A percentile compares a stretch with the other conserved stretches of the same genome.
These are phyloP conservation scores for Chalara sp. DNA, from an alignment of 2,329 filamentous ascomycete genomes.

Conservation along the genomic window DNA sequence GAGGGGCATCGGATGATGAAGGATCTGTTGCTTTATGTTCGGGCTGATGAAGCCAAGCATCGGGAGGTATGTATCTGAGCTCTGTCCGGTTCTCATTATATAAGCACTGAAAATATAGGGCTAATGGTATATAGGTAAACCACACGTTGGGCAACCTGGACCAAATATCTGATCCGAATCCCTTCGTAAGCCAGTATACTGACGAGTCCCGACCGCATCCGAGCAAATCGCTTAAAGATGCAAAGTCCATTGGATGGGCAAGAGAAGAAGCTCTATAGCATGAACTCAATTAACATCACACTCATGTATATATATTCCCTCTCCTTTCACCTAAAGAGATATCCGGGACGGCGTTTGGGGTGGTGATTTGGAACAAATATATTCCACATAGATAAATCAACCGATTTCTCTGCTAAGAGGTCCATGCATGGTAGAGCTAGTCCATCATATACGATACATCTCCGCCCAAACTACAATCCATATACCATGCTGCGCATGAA, in stretches of 20 bases:
- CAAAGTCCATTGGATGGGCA: slow-evolving; percentile 72
- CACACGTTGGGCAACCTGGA: slow-evolving; percentile 87
- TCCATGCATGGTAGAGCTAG: no score
- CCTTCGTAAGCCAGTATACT: slow-evolving; percentile 80
- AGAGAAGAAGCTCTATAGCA: slow-evolving; percentile 63
- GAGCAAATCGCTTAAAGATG: slow-evolving; percentile 55
- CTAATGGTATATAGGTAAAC: slow-evolving; percentile 60
- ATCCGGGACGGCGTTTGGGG: no score
- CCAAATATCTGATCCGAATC: slow-evolving; percentile 83
- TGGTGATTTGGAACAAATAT: no score
- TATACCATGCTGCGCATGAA: no score
- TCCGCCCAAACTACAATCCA: no score
- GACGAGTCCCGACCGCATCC: slow-evolving; percentile 60
- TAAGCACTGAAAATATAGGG: slow-evolving; percentile 45
- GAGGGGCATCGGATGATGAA: slow-evolving; percentile 73
- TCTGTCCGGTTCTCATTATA: slow-evolving; percentile 74
- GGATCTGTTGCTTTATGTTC: slow-evolving; percentile 81
- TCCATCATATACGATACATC: no score
- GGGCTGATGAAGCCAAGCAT: slow-evolving; percentile 84
- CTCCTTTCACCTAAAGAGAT: no score
- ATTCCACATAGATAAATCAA: no score
- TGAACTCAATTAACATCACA: not conserved
- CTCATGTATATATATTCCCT: no score
- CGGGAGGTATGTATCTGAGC: slow-evolving; percentile 48
- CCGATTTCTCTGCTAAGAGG: no score